Percentiles rank a stretch among this genome's conserved stretches.
phyloP scores from a whole-genome alignment of 306 rosid species.

The Cicer chorassanicum region DNA sequence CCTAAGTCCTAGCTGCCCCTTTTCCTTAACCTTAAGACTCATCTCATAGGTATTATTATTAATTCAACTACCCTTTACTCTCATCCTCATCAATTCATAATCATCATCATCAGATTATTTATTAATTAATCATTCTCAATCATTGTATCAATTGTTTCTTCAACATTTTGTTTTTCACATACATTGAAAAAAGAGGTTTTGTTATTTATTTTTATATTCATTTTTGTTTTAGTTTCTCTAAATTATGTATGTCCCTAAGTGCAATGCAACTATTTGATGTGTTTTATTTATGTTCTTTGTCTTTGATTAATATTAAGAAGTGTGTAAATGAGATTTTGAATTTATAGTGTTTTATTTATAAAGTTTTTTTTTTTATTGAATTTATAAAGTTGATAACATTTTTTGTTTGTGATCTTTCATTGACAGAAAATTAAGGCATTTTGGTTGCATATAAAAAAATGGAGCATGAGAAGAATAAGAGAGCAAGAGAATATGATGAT shows the following conservation, averaged over 20 bases:
- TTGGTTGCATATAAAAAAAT: constrained; percentile 33
- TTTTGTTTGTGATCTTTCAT: constrained; percentile 28
- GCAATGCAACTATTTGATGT: constrained; percentile 25
- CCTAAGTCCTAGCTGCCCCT: constrained; percentile 20
- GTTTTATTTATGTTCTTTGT: not conserved
- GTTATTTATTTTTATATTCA: not conserved
- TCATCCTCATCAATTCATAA: not conserved
- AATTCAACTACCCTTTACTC: constrained; percentile 33
- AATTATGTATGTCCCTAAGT: not conserved
- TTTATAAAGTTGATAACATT: constrained; percentile 4
- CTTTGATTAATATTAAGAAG: too few relatives aligned
- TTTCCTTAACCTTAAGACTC: constrained; percentile 36
- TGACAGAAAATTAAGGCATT: constrained; percentile 36
- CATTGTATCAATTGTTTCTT: constrained; percentile 3
- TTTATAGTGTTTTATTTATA: constrained; percentile 8
- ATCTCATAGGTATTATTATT: constrained; percentile 30
- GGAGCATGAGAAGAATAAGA: constrained; percentile 59
- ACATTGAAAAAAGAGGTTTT: constrained; percentile 18
- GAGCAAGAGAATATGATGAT: constrained; percentile 55
- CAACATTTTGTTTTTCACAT: not conserved
- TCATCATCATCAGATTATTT: constrained; percentile 23
- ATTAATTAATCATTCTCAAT: constrained; percentile 26
- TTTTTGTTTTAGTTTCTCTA: not conserved
- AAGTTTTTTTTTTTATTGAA: not conserved
- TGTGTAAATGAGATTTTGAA: not conserved